Conservation (phyloP, 1,284 basidiomycete species). For the Phlebopus sp. region DNA sequence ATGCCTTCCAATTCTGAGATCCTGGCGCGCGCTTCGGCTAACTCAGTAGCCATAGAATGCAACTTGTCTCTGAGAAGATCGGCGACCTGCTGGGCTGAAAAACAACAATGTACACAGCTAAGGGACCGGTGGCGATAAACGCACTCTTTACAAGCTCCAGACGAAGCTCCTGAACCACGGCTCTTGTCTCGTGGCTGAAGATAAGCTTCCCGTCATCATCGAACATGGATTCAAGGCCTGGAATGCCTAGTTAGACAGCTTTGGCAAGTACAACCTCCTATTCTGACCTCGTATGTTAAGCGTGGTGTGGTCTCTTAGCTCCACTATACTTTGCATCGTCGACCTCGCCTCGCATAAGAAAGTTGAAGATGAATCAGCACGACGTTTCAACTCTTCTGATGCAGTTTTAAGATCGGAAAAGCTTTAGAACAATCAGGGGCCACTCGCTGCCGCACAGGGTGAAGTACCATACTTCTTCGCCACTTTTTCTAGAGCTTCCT, state of each 20-base stretch:
- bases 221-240: constrained; percentile 35
- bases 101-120: constrained; percentile 16
- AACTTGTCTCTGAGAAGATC: constrained; percentile 53
- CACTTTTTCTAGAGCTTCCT: constrained; percentile 19
- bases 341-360: constrained; percentile 23
- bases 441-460: not conserved
- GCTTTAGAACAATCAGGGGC: constrained; percentile 13
- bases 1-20: constrained; percentile 40
- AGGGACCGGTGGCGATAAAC: constrained; percentile 30
- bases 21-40: constrained; percentile 41
- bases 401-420: constrained; percentile 24
- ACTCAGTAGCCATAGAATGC: constrained; percentile 40
- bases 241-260: not conserved
- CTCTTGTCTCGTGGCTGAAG: constrained; percentile 31
- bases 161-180: constrained; percentile 38
- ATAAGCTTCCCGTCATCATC: constrained; percentile 27
- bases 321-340: constrained; percentile 17
- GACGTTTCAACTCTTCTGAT: constrained; percentile 21
- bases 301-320: constrained; percentile 19
- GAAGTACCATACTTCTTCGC: constrained; percentile 18
- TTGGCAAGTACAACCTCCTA: not conserved
- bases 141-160: constrained; percentile 32
- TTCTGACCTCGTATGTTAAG: constrained; percentile 24
- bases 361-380: constrained; percentile 10
- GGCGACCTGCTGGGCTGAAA: constrained; percentile 49